Base-by-base conservation (phyloP, 2,329 filamentous ascomycete species). In the Coniochaeta hoffmannii region DNA sequence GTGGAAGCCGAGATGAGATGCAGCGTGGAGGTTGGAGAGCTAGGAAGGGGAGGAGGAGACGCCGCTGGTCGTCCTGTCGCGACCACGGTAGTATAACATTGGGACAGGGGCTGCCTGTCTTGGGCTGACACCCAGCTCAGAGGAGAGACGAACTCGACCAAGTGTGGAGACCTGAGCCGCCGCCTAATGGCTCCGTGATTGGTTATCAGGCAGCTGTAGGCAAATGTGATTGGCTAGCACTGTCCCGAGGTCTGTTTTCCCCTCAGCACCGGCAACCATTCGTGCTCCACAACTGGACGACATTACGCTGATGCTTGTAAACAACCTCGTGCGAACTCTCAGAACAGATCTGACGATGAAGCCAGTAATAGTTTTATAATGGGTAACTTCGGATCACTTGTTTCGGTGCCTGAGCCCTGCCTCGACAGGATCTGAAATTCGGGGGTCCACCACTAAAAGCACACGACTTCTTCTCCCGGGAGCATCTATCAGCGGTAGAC, bases 201-300 rank as follows among this genome's bases (percentile, higher is more conserved):
- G 54, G 54, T 31, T n/a, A n/a, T n/a, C 8, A 15, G n/a, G 22
- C 31, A 15, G 53, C 7, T 11, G 34, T 36, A n/a, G 34, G 9
- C 36, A 35, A 15, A 15, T 41, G 22, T 19, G 17, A 19, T 6
- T 26, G 22, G 41, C 34, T 36, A 32, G n/a, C 41, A n/a, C 32
- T 50, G 46, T 51, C 32, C 53, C 53, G 53, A 54, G 53, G 60
- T 62, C 55, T 58, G 56, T 62, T 53, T 57, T 54, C 26, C 24
- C 49, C 41, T 46, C 41, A 4, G 36, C n/a, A n/a, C n/a, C 36
- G 36, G 36, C 35, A 38, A 7, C 35, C 19, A 26, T 31, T 32
- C 46, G 32, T 17, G 28, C 19, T 50, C 19, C 49, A 50, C 49
- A 34, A 50, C n/a, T 14, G 24, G 26, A 19, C 11, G 9, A 50